phyloP scores from a whole-genome alignment of 495 filamentous ascomycete genomes.

The Lophium mytilinum region DNA sequence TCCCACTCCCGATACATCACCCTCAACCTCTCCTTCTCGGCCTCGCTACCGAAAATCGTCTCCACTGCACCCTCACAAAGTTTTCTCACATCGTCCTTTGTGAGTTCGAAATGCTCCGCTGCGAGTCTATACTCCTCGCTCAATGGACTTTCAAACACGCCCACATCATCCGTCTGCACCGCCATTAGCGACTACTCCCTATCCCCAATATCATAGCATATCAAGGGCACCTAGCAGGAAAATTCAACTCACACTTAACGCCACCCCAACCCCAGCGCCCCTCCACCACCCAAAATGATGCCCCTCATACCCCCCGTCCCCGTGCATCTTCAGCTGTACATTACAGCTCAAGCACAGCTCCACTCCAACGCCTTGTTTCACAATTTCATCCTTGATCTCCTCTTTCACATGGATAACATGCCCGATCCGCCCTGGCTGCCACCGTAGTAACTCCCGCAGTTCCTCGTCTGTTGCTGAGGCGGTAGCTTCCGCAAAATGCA shows the following conservation, averaged over 20 bases:
- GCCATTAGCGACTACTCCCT: background rate
- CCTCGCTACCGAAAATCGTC: slow-evolving; percentile 56
- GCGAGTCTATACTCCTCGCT: slow-evolving; percentile 73
- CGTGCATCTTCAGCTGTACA: slow-evolving; percentile 65
- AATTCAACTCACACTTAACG: slow-evolving; percentile 48
- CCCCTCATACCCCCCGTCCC: slow-evolving; percentile 51
- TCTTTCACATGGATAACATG: slow-evolving; percentile 71
- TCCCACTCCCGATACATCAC: slow-evolving; percentile 37
- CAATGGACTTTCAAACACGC: slow-evolving; percentile 69
- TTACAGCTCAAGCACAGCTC: slow-evolving; percentile 80
- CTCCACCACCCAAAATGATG: slow-evolving; percentile 70
- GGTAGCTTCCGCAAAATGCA: slow-evolving; percentile 71
- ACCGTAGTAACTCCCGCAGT: slow-evolving; percentile 53
- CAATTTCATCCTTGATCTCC: slow-evolving; percentile 47
- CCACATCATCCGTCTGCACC: slow-evolving; percentile 77
- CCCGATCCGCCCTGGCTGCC: slow-evolving; percentile 61
- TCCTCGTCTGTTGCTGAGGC: slow-evolving; percentile 47
- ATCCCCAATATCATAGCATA: background rate
- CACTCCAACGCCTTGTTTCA: slow-evolving; percentile 47
- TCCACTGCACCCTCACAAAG: slow-evolving; percentile 45
- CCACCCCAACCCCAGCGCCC: slow-evolving; percentile 43
- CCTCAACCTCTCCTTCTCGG: slow-evolving; percentile 51
- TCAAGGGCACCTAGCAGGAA: no score
- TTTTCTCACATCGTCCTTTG: slow-evolving; percentile 44
- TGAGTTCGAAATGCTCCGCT: slow-evolving; percentile 59